A percentile compares a stretch with the other conserved stretches of the same genome.
phyloP scores from a whole-genome alignment of 225 moss, liverwort and hornwort species.

The Marchantia paleacea region DNA sequence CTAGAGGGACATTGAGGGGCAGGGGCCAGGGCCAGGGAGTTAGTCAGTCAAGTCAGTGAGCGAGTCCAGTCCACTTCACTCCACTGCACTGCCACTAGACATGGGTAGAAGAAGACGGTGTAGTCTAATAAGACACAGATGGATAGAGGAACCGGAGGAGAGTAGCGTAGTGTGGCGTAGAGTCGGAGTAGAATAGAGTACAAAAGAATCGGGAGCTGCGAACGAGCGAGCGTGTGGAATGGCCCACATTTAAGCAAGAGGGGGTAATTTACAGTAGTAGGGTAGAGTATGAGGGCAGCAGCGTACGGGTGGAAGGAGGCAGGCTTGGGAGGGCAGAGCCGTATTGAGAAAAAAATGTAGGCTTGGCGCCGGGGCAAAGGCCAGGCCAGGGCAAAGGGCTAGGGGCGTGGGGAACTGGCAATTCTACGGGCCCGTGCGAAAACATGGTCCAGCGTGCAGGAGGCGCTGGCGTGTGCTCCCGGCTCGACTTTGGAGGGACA shows the following conservation, averaged over 20 bases:
- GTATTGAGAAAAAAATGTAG: constrained; percentile 15
- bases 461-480: not conserved
- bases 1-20: not conserved
- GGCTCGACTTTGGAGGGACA: not conserved
- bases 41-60: not conserved
- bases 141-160: not conserved
- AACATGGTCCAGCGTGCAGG: constrained; percentile 14
- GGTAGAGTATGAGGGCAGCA: not conserved
- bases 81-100: not conserved
- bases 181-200: not conserved
- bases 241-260: not conserved
- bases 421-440: not conserved
- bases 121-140: not conserved
- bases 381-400: constrained; percentile 22
- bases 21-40: not conserved
- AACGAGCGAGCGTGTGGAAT: not conserved
- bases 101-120: not conserved
- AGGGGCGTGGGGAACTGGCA: not conserved
- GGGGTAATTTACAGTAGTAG: not conserved
- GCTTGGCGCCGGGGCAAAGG: constrained; percentile 29
- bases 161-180: too few species aligned
- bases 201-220: not conserved
- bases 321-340: not conserved
- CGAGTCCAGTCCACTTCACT: not conserved
- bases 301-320: not conserved